Base-by-base conservation (phyloP, 192 early-diverging fungal genomes). In the Geranomyces michiganensis region DNA sequence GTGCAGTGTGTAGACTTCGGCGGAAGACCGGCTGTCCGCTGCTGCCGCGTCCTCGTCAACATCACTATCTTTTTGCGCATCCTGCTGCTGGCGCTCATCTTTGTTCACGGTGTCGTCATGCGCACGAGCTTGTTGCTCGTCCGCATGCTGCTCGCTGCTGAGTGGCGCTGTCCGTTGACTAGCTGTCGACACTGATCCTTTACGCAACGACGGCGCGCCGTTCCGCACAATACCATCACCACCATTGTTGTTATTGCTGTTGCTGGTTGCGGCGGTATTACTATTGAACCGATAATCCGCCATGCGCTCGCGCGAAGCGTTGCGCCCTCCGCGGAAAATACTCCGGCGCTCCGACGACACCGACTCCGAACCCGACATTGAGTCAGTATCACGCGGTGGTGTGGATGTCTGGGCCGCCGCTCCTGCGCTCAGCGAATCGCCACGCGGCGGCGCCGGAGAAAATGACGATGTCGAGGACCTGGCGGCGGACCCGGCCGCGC, bases 1-100 rank as follows among this genome's bases (percentile, higher is more conserved):
- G 51, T 53, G 51, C 51, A 53, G 51, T 15, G 51, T 53, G 51
- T 53, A 53, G 7, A 53, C 51, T 53, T 53, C 51, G 15, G 51
- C 51, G 17, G 51, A 53, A 10, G 5, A 3, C 3, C 36, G 5
- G 36, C 10, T 41, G 5, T 7, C 36, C 36, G 36, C 10, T 41
- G 36, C 36, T 41, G 36, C 36, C 36, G 36, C 36, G 36, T 41
- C 36, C 36, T 41, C 36, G 36, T 3, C 36, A 41, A n/a, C n/a
- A n/a, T n/a, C n/a, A n/a, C n/a, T n/a, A n/a, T n/a, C n/a, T n/a
- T n/a, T n/a, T n/a, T 41, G 5, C 10, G 36, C 36, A 53, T 53
- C n/a, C n/a, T 15, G 6, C 4, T n/a, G 7, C 4, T 53, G n/a
- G 51, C 17, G 51, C 3, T 53, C 7, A 3, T 53, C 15, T 3